phyloP scores from a whole-genome alignment of 805 yeast species.

The Zygoascus biomembranicola region DNA sequence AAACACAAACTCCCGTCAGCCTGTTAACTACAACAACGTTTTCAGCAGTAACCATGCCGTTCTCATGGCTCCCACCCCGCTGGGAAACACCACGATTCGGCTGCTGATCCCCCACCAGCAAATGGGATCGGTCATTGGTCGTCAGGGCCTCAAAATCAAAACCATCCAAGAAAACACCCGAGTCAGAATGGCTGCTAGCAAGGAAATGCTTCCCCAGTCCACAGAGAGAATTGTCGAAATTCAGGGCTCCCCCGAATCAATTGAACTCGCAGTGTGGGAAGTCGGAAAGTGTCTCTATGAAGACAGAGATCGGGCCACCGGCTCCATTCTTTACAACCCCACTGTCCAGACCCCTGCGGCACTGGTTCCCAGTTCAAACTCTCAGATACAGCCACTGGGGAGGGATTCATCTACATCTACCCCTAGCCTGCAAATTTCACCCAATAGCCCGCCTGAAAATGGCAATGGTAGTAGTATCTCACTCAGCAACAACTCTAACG shows the following conservation, averaged over 20 bases:
- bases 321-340: constrained; percentile 49
- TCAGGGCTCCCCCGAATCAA: constrained; percentile 65
- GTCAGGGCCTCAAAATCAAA: constrained; percentile 73
- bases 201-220: constrained; percentile 70
- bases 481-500: not conserved
- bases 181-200: constrained; percentile 81
- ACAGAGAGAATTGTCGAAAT: constrained; percentile 82
- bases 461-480: too few relatives aligned
- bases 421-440: not conserved
- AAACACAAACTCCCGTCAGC: not conserved
- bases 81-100: constrained; percentile 52
- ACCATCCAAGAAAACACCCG: constrained; percentile 58
- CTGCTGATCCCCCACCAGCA: constrained; percentile 74
- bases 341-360: not conserved
- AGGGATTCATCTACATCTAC: not conserved
- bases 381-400: not conserved
- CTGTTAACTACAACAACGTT: not conserved
- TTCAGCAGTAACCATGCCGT: not conserved
- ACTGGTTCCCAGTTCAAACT: not conserved
- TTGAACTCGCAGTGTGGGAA: constrained; percentile 48
- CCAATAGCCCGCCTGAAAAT: too few relatives aligned
- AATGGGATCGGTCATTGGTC: constrained; percentile 84
- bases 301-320: constrained; percentile 60
- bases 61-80: constrained; percentile 32
- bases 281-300: constrained; percentile 67